A percentile compares a stretch with the other conserved stretches of the same genome.
These are phyloP conservation scores for Pholiota microspora DNA, from an alignment of 768 basidiomycete species.

Conservation along the genomic window DNA sequence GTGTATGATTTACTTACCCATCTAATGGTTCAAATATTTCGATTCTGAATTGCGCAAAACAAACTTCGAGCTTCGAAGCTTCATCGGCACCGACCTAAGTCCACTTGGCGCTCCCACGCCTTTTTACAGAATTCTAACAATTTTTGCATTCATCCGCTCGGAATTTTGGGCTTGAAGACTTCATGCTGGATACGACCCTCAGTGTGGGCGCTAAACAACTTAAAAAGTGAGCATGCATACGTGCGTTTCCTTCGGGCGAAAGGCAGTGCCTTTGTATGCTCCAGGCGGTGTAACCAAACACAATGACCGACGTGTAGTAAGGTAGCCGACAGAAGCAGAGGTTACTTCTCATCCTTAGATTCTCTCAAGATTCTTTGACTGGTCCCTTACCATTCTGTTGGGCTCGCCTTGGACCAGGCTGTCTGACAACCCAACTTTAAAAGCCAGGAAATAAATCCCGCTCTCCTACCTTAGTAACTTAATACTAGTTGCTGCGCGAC, in stretches of 20 bases:
- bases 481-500: slow-evolving; percentile 5
- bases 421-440: background rate
- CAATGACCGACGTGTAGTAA: slow-evolving; percentile 11
- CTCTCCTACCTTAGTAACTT: background rate
- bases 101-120: background rate
- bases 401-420: slow-evolving; percentile 10
- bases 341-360: slow-evolving; percentile 1
- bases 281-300: slow-evolving; percentile 12
- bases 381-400: background rate
- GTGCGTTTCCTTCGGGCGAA: background rate
- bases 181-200: too few relatives aligned
- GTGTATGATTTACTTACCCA: too few relatives aligned
- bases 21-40: background rate
- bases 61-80: too few relatives aligned
- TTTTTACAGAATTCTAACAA: too few relatives aligned
- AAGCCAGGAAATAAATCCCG: background rate
- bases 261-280: slow-evolving; percentile 9
- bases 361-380: background rate
- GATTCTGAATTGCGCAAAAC: background rate
- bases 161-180: background rate
- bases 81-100: background rate
- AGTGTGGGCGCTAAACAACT: too few relatives aligned
- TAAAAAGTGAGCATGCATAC: background rate
- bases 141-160: background rate
- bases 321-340: slow-evolving; percentile 6